Evolutionary conservation across 2,329 filamentous ascomycete species (phyloP).

Genomic region (Arthroderma uncinatum): DNA sequence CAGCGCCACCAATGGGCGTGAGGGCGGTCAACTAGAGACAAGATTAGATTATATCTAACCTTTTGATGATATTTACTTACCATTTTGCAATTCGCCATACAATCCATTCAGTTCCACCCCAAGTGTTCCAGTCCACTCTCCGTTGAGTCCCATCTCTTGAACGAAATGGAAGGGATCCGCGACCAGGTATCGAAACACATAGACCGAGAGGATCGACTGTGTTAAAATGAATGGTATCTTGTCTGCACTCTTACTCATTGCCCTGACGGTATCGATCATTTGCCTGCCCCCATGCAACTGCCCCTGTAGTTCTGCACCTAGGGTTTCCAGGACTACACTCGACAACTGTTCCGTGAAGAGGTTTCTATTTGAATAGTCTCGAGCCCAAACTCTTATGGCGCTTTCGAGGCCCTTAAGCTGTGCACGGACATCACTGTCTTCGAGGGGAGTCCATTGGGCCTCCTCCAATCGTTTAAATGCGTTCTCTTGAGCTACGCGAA

Average conservation of each 20-base stretch:
- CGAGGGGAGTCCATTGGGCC: not conserved
- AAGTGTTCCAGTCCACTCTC: not conserved
- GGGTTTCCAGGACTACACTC: too few relatives aligned
- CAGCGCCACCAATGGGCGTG: conserved; percentile 18
- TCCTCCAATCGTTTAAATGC: not conserved
- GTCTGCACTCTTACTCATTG: not conserved
- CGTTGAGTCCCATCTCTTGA: not conserved
- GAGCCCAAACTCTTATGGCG: not conserved
- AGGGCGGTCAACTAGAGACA: conserved; percentile 9
- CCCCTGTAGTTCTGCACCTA: not conserved
- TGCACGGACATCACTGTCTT: conserved; percentile 4
- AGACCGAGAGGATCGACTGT: not conserved
- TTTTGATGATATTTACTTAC: not conserved
- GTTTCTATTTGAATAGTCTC: not conserved
- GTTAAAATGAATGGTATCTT: not conserved
- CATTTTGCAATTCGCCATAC: not conserved
- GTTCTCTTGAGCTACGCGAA: conserved; percentile 5
- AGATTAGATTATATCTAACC: not conserved
- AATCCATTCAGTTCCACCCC: not conserved
- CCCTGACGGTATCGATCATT: not conserved
- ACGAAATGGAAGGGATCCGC: not conserved
- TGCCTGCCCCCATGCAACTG: not conserved
- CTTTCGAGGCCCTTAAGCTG: not conserved
- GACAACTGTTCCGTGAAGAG: not conserved
- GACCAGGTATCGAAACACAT: not conserved